A percentile compares a stretch with the other conserved stretches of the same genome.
Conservation (phyloP, 2,329 filamentous ascomycete species). For the Colletotrichum sp. region DNA sequence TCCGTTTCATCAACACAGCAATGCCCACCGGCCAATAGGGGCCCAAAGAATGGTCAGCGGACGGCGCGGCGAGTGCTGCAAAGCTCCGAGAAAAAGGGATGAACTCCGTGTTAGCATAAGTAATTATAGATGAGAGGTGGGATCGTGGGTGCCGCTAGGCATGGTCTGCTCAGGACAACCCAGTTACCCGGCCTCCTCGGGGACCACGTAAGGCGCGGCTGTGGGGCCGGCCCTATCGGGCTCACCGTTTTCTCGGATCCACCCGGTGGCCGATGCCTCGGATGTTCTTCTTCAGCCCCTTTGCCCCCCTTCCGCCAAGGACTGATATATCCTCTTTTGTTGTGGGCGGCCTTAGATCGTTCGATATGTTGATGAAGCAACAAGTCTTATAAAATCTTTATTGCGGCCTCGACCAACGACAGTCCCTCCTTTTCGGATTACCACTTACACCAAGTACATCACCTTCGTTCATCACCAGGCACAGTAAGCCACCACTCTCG, state of each 20-base stretch:
- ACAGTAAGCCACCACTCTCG: neutral
- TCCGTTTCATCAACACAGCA: neutral
- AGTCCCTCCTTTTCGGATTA: neutral
- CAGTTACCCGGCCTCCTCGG: neutral
- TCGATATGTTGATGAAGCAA: neutral
- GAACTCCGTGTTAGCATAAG: neutral
- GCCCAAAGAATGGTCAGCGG: neutral
- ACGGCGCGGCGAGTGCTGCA: neutral
- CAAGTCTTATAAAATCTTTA: neutral
- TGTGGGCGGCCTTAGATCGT: neutral
- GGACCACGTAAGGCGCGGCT: neutral
- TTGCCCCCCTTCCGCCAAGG: neutral
- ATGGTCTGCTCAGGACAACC: neutral
- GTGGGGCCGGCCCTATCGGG: slow-evolving; percentile 1
- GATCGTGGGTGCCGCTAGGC: neutral
- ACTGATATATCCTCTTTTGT: neutral
- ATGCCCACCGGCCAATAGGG: neutral
- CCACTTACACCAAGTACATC: neutral
- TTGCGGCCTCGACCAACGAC: neutral
- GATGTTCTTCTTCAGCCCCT: neutral
- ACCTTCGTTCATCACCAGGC: neutral
- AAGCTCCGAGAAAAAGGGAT: neutral
- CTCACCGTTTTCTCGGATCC: neutral
- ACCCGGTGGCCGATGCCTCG: neutral
- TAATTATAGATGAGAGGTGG: neutral